These are phyloP conservation scores for Daldinia bambusicola DNA, from an alignment of 495 filamentous ascomycete species.

Conservation along the genomic window DNA sequence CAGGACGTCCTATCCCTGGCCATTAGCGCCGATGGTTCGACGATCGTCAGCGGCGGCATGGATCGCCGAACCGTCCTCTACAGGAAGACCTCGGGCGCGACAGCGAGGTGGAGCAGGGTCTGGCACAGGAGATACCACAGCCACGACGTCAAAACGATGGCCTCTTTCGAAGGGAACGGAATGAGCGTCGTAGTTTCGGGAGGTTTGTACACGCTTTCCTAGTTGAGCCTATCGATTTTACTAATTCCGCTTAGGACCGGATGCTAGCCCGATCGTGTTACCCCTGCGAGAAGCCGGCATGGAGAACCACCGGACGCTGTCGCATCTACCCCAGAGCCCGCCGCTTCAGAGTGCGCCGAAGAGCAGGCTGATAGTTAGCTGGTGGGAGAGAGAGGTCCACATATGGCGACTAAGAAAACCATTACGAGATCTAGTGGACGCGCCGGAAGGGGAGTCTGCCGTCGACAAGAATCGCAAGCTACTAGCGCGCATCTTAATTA, in stretches of 20 bases:
- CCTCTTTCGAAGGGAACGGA: conserved; percentile 82
- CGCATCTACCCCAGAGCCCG: conserved; percentile 80
- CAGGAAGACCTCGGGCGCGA: conserved; percentile 68
- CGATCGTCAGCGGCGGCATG: conserved; percentile 90
- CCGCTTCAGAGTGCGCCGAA: conserved; percentile 74
- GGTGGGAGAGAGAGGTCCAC: conserved; percentile 90
- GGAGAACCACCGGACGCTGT: conserved; percentile 81
- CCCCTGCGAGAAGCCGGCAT: conserved; percentile 83
- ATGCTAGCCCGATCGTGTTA: conserved; percentile 80
- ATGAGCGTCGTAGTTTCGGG: conserved; percentile 92
- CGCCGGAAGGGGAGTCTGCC: conserved; percentile 48
- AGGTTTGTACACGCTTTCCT: conserved; percentile 65
- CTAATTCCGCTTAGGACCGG: conserved; percentile 72
- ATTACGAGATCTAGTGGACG: conserved; percentile 58
- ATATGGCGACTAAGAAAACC: conserved; percentile 77
- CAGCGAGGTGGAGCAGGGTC: conserved; percentile 81
- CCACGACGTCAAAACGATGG: conserved; percentile 96
- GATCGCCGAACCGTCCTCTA: conserved; percentile 88
- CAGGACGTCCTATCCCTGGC: conserved; percentile 91
- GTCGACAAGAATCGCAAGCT: conserved; percentile 65
- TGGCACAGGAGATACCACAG: conserved; percentile 83
- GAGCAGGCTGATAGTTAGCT: conserved; percentile 81
- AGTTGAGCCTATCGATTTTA: neutral
- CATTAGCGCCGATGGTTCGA: conserved; percentile 79
- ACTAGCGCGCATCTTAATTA: conserved; percentile 75